A percentile compares a stretch with the other conserved stretches of the same genome.
Evolutionary conservation across 1,284 basidiomycete species (phyloP).

Genomic region (Tilletia walkeri): DNA sequence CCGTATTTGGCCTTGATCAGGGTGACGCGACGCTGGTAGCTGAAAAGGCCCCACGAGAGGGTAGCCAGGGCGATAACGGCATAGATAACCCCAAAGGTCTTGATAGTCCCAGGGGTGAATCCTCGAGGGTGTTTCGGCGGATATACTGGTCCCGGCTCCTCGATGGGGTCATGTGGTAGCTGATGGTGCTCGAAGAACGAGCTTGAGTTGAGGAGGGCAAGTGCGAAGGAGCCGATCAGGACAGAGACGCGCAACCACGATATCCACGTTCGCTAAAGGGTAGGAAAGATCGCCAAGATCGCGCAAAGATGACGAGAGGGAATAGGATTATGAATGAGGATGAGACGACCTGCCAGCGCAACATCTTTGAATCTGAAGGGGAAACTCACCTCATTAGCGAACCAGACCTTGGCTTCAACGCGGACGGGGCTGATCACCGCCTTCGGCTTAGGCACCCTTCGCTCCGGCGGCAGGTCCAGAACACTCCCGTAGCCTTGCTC

Average conservation of each 20-base stretch:
- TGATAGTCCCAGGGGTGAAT: slow-evolving; percentile 66
- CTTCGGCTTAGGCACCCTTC: slow-evolving; percentile 60
- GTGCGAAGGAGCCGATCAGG: slow-evolving; percentile 77
- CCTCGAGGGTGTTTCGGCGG: slow-evolving; percentile 27
- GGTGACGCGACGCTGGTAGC: slow-evolving; percentile 85
- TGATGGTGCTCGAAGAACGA: slow-evolving; percentile 47
- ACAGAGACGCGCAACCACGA: slow-evolving; percentile 84
- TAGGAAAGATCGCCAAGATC: not conserved
- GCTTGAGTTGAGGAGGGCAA: slow-evolving; percentile 85
- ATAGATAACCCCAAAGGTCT: slow-evolving; percentile 79
- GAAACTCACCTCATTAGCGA: slow-evolving; percentile 59
- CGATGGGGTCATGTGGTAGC: slow-evolving; percentile 26
- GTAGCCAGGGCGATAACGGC: slow-evolving; percentile 64
- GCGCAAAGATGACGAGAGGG: not conserved
- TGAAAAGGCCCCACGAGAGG: slow-evolving; percentile 73
- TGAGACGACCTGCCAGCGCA: not conserved
- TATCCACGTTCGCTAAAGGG: slow-evolving; percentile 67
- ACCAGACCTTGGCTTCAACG: slow-evolving; percentile 56
- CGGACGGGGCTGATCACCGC: slow-evolving; percentile 45
- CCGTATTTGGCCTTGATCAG: slow-evolving; percentile 87
- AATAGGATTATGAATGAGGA: not conserved
- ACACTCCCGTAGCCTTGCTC: slow-evolving; percentile 27
- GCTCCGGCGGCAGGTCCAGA: slow-evolving; percentile 24
- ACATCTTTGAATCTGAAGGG: not conserved
- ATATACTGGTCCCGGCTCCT: slow-evolving; percentile 18